Evolutionary conservation across 192 early-diverging fungal genomes (phyloP).

Genomic region (Coemansia reversa): DNA sequence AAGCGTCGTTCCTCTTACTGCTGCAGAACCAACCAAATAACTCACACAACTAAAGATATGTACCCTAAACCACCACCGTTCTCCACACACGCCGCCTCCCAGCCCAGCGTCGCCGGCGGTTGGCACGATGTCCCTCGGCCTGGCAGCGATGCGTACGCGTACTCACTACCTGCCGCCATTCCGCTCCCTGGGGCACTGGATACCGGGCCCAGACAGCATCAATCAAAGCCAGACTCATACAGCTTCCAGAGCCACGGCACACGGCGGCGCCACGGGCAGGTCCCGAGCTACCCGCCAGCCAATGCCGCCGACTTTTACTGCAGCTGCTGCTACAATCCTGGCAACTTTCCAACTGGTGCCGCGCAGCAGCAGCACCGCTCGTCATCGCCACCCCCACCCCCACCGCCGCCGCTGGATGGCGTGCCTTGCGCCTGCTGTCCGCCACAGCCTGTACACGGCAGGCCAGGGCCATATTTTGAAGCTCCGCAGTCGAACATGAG

Average conservation of each 20-base stretch:
- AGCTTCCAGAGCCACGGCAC: background rate
- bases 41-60: background rate
- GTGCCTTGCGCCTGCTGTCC: conserved; percentile 16
- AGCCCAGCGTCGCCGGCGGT: conserved; percentile 1
- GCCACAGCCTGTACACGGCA: conserved; percentile 8
- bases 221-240: background rate
- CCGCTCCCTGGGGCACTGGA: conserved; percentile 14
- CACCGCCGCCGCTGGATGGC: conserved; percentile 6
- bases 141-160: background rate
- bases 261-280: background rate
- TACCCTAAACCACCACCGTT: background rate
- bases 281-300: background rate
- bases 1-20: background rate
- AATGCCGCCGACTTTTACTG: background rate
- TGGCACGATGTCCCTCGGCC: background rate
- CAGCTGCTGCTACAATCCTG: conserved; percentile 6
- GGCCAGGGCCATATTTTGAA: background rate
- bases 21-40: background rate
- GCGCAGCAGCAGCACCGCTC: background rate
- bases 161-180: conserved; percentile 21
- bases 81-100: conserved; percentile 3
- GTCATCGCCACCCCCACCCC: background rate
- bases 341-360: background rate
- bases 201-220: conserved; percentile 1
- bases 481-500: background rate